Percentiles rank a stretch among this genome's conserved stretches.
Conservation (phyloP, 306 rosid genomes). For the Vicia villosa region DNA sequence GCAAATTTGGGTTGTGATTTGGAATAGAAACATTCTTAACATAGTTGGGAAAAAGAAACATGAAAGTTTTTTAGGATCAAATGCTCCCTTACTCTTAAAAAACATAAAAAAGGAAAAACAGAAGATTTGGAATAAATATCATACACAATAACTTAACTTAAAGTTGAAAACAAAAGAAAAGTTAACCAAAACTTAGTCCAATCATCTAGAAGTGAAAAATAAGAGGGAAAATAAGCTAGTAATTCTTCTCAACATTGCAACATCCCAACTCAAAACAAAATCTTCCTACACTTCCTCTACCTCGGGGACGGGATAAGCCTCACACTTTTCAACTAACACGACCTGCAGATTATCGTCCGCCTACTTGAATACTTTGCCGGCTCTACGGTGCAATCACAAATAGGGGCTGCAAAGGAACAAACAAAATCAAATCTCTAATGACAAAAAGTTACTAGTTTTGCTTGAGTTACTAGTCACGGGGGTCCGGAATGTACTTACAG, state of each 20-base stretch:
- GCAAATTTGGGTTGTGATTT: too few species aligned
- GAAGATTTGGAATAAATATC: constrained; percentile 15
- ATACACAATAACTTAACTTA: constrained; percentile 6
- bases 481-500: constrained; percentile 47
- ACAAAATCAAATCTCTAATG: constrained; percentile 22
- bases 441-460: constrained; percentile 1
- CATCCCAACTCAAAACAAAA: constrained; percentile 48
- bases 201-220: constrained; percentile 19
- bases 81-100: background rate
- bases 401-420: constrained; percentile 58
- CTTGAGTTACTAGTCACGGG: constrained; percentile 4
- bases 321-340: constrained; percentile 36
- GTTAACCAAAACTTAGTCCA: constrained; percentile 32
- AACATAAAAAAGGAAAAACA: constrained; percentile 17
- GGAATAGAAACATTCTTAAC: too few species aligned
- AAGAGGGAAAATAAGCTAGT: constrained; percentile 33
- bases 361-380: constrained; percentile 29
- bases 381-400: constrained; percentile 72
- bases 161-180: constrained; percentile 26
- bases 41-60: background rate
- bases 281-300: constrained; percentile 43
- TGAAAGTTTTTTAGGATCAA: background rate
- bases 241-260: constrained; percentile 43
- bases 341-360: constrained; percentile 34
- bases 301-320: constrained; percentile 24